Evolutionary conservation across 345 rosid genomes (phyloP).

Genomic region (Geranium rotundifolium): DNA sequence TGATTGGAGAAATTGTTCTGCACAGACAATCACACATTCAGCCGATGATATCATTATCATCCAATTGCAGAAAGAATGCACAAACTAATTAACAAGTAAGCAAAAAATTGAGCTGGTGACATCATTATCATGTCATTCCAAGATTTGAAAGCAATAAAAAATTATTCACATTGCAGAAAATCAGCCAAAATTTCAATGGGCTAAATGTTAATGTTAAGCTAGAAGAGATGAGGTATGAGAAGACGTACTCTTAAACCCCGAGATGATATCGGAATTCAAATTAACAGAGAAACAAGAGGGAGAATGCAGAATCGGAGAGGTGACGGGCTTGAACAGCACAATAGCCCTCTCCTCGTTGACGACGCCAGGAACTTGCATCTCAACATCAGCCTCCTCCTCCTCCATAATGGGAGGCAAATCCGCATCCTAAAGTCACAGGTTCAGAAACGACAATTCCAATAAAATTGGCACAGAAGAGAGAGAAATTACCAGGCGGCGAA

Average conservation of each 20-base stretch:
- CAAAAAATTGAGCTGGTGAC: too few species aligned
- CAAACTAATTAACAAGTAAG: too few species aligned
- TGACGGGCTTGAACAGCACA: slow-evolving; percentile 45
- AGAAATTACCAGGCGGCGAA: slow-evolving; percentile 54
- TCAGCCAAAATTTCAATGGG: too few species aligned
- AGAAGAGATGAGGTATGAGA: too few species aligned
- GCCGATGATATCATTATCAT: too few species aligned
- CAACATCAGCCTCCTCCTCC: slow-evolving; percentile 31
- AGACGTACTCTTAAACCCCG: slow-evolving; percentile 44
- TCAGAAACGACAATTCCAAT: too few species aligned
- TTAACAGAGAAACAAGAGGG: slow-evolving; percentile 22
- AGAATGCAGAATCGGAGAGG: too few species aligned
- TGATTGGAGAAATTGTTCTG: slow-evolving; percentile 28
- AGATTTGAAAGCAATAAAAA: too few species aligned
- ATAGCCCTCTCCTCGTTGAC: slow-evolving; percentile 55
- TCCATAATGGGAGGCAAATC: slow-evolving; percentile 55
- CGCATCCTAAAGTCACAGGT: slow-evolving; percentile 21
- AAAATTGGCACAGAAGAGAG: neutral
- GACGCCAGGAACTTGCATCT: slow-evolving; percentile 1
- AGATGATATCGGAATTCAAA: slow-evolving; percentile 31
- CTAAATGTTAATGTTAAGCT: too few species aligned
- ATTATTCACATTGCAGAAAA: too few species aligned
- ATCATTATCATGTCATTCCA: too few species aligned
- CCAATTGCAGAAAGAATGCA: too few species aligned
- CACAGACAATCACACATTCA: neutral